These are phyloP conservation scores for Aspergillus sp. DNA, from an alignment of 2,329 filamentous ascomycete genomes.

Conservation along the genomic window DNA sequence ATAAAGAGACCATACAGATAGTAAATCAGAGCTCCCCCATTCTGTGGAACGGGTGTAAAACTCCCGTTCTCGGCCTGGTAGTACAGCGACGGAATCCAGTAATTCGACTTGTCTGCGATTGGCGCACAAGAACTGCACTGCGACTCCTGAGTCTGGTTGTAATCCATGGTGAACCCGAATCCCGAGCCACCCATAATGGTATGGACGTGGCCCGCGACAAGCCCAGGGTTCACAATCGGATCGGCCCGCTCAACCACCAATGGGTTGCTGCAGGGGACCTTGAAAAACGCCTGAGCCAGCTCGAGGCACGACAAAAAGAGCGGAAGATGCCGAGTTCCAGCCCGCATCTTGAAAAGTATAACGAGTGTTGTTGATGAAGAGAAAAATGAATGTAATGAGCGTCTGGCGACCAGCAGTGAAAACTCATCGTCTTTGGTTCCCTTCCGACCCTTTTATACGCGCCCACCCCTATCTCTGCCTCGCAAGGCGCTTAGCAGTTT, in stretches of 20 bases:
- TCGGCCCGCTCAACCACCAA: constrained; percentile 48
- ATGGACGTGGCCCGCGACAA: constrained; percentile 67
- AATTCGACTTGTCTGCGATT: constrained; percentile 71
- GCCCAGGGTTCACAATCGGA: constrained; percentile 69
- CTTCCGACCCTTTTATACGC: neutral
- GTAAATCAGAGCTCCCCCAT: constrained; percentile 60
- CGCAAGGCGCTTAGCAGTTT: neutral
- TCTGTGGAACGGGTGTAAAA: constrained; percentile 66
- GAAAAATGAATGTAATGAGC: neutral
- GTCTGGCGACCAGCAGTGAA: neutral
- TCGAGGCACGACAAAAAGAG: constrained; percentile 1
- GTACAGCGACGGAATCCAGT: constrained; percentile 76
- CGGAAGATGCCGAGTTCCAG: neutral
- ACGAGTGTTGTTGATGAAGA: neutral
- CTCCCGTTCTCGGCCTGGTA: constrained; percentile 66
- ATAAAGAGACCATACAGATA: constrained; percentile 61
- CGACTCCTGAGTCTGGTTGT: constrained; percentile 63
- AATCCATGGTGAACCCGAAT: constrained; percentile 67
- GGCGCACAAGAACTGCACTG: constrained; percentile 73
- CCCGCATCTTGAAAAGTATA: neutral
- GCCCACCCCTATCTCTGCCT: neutral
- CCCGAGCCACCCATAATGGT: constrained; percentile 71
- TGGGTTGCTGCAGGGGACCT: constrained; percentile 7
- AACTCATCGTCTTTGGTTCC: too few relatives aligned
- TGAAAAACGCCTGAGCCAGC: constrained; percentile 6